Percentiles rank a stretch among this genome's conserved stretches.
These are phyloP conservation scores for Dioszegia aurantiaca DNA, from an alignment of 768 basidiomycete species.

Conservation along the genomic window DNA sequence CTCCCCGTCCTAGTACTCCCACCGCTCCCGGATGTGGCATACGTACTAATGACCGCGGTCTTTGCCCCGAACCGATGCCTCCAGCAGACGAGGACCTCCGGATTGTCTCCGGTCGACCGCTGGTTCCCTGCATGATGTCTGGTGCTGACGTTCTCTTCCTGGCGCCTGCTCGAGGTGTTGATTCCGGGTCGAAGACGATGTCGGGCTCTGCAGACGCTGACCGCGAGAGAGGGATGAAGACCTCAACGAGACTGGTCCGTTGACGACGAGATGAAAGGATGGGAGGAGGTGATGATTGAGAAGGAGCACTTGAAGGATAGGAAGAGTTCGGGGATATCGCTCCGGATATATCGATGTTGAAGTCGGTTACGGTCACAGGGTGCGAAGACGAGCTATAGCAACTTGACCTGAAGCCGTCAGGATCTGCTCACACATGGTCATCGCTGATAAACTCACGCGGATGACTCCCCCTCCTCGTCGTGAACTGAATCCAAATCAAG, in stretches of 20 bases:
- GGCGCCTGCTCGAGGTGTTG: not conserved
- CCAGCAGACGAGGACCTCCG: not conserved
- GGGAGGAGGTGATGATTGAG: not conserved
- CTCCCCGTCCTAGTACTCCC: no score
- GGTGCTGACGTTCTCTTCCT: conserved; percentile 7
- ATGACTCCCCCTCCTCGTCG: not conserved
- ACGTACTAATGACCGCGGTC: not conserved
- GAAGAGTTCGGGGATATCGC: not conserved
- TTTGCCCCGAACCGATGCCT: not conserved
- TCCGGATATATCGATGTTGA: not conserved
- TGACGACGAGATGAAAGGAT: not conserved
- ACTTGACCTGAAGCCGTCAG: not conserved
- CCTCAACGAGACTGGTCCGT: not conserved
- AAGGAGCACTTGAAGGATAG: not conserved
- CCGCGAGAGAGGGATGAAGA: not conserved
- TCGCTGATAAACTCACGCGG: not conserved
- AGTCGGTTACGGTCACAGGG: not conserved
- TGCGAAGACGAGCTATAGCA: not conserved
- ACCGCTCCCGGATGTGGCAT: no score
- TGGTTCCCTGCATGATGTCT: not conserved
- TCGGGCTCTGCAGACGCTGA: not conserved
- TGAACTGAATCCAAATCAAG: not conserved
- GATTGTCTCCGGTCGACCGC: not conserved
- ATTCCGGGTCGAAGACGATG: not conserved
- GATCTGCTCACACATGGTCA: not conserved